These are phyloP conservation scores for Blakeslea trispora DNA, from an alignment of 371 early-diverging fungal species.

Conservation along the genomic window DNA sequence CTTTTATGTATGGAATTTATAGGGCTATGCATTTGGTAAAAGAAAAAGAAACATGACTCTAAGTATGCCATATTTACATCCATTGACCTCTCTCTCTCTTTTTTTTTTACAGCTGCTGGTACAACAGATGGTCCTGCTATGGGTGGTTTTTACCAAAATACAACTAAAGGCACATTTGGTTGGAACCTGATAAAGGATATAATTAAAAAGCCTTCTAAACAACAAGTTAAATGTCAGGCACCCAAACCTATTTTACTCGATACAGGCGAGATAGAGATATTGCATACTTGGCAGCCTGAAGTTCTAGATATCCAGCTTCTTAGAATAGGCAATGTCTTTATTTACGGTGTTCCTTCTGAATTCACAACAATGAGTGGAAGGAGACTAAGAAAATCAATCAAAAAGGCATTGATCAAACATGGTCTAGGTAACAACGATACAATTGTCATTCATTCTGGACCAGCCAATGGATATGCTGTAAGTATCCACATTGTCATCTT, in stretches of 20 bases:
- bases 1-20: constrained; percentile 10
- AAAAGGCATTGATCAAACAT: constrained; percentile 36
- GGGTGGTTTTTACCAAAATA: constrained; percentile 44
- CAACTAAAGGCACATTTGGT: constrained; percentile 38
- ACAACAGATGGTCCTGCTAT: constrained; percentile 63
- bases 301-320: constrained; percentile 59
- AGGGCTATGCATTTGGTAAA: constrained; percentile 45
- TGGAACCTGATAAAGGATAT: constrained; percentile 49
- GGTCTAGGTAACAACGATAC: constrained; percentile 48
- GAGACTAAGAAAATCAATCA: constrained; percentile 46
- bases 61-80: background rate
- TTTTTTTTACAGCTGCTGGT: constrained; percentile 53
- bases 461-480: constrained; percentile 51
- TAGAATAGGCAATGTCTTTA: constrained; percentile 52
- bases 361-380: constrained; percentile 72
- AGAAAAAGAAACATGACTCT: too few species aligned
- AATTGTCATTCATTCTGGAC: constrained; percentile 56
- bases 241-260: constrained; percentile 65
- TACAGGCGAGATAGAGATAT: constrained; percentile 57
- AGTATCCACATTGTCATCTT: too few species aligned
- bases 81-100: too few species aligned
- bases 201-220: constrained; percentile 39
- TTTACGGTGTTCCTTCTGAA: constrained; percentile 62
- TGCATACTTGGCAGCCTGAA: constrained; percentile 61
- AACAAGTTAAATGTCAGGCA: constrained; percentile 52